Evolutionary conservation across 306 rosid genomes (phyloP), one percentile per base, ranked within the genome.

Genomic region (Styphnolobium japonicum): DNA sequence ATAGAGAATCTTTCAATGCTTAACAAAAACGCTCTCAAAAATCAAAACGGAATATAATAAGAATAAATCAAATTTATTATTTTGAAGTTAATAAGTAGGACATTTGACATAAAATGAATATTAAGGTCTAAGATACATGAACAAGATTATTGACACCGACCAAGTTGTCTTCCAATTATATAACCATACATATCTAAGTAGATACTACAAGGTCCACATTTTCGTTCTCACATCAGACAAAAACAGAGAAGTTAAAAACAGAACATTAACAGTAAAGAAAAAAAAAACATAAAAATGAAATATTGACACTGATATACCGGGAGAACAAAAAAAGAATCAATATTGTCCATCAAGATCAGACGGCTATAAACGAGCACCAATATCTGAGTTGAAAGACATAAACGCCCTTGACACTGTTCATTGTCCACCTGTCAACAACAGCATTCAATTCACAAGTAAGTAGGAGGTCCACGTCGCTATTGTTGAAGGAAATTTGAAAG

Each of bases 371-470:
- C 12, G 19, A 82, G 29, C 37, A 37, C 18, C 29, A n/a, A 49
- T 60, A 16, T 11, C n/a, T 6, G 56, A 55, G 22, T 14, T 12
- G 66, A 40, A 33, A 56, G 66, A 39, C 83, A 22, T 37, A 53
- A 56, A 84, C 8, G 6, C 64, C 71, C 75, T 60, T 31, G 76
- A 42, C 70, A 10, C 57, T 15, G 14, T 22, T 53, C 36, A 57
- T n/a, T 69, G 2, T 10, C 76, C 65, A 80, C 84, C 93, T 89
- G 88, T 70, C 68, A 60, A 77, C 53, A 66, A 71, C 58, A 19
- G 19, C 22, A 69, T 40, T 15, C 18, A 69, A 4, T 63, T 48
- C 60, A 64, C 4, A 4, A 12, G 45, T 42, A 6, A 71, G 72
- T 18, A 39, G 10, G 18, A 29, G 60, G 33, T 33, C 65, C 45